A percentile compares a stretch with the other conserved stretches of the same genome.
phyloP scores from a whole-genome alignment of 2,329 filamentous ascomycete species.

The Aspergillus neoniger region DNA sequence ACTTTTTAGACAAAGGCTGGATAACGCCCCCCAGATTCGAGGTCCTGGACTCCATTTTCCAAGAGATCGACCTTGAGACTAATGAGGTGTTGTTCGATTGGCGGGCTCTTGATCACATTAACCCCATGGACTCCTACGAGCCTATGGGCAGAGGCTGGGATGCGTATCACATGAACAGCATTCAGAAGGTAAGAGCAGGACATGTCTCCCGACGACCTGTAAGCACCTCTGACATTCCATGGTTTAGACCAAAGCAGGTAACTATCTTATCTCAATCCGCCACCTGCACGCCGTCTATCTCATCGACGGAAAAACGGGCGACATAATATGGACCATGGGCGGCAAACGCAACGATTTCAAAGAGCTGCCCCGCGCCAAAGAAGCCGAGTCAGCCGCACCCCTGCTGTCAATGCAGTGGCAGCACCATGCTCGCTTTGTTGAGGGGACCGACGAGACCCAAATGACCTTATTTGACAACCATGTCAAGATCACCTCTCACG shows the following conservation, averaged over 20 bases:
- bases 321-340: conserved; percentile 10
- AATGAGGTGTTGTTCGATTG: conserved; percentile 12
- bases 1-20: not conserved
- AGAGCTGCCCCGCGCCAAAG: not conserved
- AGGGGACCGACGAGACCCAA: conserved; percentile 8
- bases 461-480: conserved; percentile 15
- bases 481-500: conserved; percentile 9
- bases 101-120: conserved; percentile 9
- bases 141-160: conserved; percentile 9
- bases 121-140: conserved; percentile 12
- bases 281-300: conserved; percentile 11
- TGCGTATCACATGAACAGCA: conserved; percentile 15
- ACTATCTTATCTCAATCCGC: conserved; percentile 13
- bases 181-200: conserved; percentile 9
- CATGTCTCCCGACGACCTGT: no score
- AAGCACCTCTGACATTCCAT: not conserved
- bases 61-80: conserved; percentile 12
- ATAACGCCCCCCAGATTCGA: not conserved
- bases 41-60: conserved; percentile 6
- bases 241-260: conserved; percentile 12
- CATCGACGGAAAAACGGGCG: conserved; percentile 7
- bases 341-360: conserved; percentile 9
- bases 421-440: conserved; percentile 9
- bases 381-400: not conserved
- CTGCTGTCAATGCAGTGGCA: conserved; percentile 12